A percentile compares a stretch with the other conserved stretches of the same genome.
phyloP scores from a whole-genome alignment of 352 stramenopile species.

The Phytophthora brassicae region DNA sequence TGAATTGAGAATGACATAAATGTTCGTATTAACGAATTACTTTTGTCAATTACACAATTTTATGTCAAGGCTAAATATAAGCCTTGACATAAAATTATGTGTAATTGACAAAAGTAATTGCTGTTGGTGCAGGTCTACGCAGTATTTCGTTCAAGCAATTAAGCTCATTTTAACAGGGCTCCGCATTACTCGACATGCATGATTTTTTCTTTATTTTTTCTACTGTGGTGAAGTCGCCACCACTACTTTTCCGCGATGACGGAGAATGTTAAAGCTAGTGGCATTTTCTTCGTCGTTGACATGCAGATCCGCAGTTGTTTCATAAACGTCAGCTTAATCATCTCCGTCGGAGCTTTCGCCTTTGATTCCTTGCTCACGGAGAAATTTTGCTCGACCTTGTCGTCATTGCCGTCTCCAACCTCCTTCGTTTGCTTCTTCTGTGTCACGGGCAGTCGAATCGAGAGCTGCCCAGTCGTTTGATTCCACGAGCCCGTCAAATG shows the following conservation, averaged over 20 bases:
- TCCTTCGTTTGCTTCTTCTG: constrained; percentile 13
- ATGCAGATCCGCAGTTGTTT: constrained; percentile 63
- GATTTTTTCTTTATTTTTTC: constrained; percentile 7
- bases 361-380: background rate
- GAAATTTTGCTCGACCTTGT: constrained; percentile 6
- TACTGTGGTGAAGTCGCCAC: background rate
- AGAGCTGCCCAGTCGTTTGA: constrained; percentile 49
- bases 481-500: constrained; percentile 49
- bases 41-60: too few species aligned
- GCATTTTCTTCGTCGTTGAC: constrained; percentile 70
- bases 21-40: too few species aligned
- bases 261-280: constrained; percentile 54
- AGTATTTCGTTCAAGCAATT: too few species aligned
- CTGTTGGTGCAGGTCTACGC: too few species aligned
- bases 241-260: constrained; percentile 42
- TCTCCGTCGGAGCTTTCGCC: constrained; percentile 6
- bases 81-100: background rate
- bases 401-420: background rate
- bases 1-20: background rate
- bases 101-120: background rate
- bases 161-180: too few species aligned
- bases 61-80: background rate
- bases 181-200: constrained; percentile 7
- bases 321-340: constrained; percentile 59
- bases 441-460: constrained; percentile 34